Percentiles rank a stretch among this genome's conserved stretches.
phyloP scores from a whole-genome alignment of 2,329 filamentous ascomycete genomes.

The Phoma sp. region DNA sequence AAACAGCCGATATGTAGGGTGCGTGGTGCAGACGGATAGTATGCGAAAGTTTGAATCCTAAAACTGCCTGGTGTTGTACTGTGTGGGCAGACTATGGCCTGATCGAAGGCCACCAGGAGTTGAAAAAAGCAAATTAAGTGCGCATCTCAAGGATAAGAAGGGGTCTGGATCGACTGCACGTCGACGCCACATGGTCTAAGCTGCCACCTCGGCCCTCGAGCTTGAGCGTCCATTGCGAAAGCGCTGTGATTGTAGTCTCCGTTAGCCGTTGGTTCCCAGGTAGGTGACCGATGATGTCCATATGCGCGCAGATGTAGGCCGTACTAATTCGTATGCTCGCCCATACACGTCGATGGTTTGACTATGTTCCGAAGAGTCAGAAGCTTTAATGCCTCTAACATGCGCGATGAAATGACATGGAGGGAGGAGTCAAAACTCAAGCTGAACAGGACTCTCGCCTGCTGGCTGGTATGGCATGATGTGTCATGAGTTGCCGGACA shows the following conservation, averaged over 20 bases:
- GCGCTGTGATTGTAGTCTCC: neutral
- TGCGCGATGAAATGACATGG: too few relatives aligned
- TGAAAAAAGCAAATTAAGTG: conserved; percentile 10
- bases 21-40: neutral
- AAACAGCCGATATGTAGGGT: neutral
- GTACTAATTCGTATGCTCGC: neutral
- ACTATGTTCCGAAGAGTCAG: neutral
- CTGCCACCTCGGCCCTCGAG: neutral
- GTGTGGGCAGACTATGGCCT: conserved; percentile 7
- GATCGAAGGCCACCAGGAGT: conserved; percentile 2
- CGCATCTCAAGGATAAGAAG: neutral
- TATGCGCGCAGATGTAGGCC: neutral
- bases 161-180: conserved; percentile 5
- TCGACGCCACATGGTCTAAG: neutral
- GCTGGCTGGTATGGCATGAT: neutral
- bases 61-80: neutral
- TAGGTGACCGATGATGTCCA: neutral
- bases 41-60: neutral
- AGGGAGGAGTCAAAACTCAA: too few relatives aligned
- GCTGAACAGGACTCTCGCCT: neutral
- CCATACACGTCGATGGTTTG: too few relatives aligned
- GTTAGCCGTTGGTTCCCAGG: neutral
- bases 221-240: neutral
- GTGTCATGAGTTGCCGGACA: neutral
- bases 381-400: too few relatives aligned